phyloP scores from a whole-genome alignment of 805 yeast species.

The Torulaspora indica region DNA sequence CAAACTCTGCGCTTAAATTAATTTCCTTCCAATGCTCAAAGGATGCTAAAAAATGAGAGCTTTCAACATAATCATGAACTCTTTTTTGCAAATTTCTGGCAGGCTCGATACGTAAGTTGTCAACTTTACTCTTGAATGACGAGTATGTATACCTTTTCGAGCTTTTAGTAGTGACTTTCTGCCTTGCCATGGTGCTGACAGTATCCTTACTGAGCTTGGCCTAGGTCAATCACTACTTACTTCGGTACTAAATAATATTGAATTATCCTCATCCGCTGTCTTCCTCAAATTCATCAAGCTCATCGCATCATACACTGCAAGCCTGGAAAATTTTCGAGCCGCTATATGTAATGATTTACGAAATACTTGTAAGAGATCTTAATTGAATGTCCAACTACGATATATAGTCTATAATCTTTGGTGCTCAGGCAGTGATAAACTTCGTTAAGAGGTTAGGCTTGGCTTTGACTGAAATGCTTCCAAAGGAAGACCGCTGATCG shows the following conservation, averaged over 20 bases:
- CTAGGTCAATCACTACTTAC: not conserved
- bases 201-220: not conserved
- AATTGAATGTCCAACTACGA: not conserved
- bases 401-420: not conserved
- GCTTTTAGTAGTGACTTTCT: slow-evolving; percentile 49
- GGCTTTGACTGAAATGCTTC: slow-evolving; percentile 50
- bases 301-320: slow-evolving; percentile 3
- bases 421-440: slow-evolving; percentile 22
- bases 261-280: too few species aligned
- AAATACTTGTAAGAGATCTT: not conserved
- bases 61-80: slow-evolving; percentile 64
- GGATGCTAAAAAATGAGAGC: slow-evolving; percentile 75
- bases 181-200: slow-evolving; percentile 28
- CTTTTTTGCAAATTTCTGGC: slow-evolving; percentile 49
- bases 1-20: slow-evolving; percentile 68
- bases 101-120: slow-evolving; percentile 79
- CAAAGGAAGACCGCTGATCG: slow-evolving; percentile 56
- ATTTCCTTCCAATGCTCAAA: slow-evolving; percentile 84
- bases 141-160: slow-evolving; percentile 56
- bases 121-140: slow-evolving; percentile 82
- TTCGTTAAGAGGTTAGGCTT: slow-evolving; percentile 39
- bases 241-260: too few species aligned
- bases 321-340: slow-evolving; percentile 10
- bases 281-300: not conserved
- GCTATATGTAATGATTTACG: slow-evolving; percentile 6